Conservation (phyloP, 129 eudicot genomes). For the Erigeron canadensis region DNA sequence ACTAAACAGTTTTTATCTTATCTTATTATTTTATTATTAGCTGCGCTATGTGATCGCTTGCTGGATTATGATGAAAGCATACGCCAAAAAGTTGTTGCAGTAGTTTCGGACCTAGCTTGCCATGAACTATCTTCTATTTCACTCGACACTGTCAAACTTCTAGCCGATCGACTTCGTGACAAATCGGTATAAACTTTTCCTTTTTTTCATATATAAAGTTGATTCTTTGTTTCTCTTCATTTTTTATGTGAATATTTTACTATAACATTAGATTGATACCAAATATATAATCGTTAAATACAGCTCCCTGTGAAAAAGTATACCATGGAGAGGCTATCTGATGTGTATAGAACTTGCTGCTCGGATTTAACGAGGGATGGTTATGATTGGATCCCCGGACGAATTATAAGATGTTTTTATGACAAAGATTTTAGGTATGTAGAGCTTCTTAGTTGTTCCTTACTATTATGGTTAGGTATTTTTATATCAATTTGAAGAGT, state of each 20-base stretch:
- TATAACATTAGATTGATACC: constrained; percentile 8
- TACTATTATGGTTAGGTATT: background rate
- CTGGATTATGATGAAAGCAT: constrained; percentile 92
- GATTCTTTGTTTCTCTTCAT: background rate
- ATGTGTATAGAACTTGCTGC: constrained; percentile 70
- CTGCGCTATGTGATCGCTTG: constrained; percentile 83
- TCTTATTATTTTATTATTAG: constrained; percentile 33
- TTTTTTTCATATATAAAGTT: no score
- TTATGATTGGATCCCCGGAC: constrained; percentile 89
- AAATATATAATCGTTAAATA: background rate
- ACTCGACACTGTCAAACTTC: constrained; percentile 68
- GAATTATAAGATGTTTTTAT: constrained; percentile 82
- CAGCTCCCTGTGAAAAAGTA: constrained; percentile 85
- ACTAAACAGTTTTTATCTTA: constrained; percentile 7
- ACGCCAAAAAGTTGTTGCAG: constrained; percentile 91
- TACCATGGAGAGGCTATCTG: constrained; percentile 90
- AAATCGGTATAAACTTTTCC: constrained; percentile 62
- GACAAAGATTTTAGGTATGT: constrained; percentile 95
- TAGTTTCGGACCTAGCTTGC: constrained; percentile 84
- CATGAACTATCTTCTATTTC: constrained; percentile 61
- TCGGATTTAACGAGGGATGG: constrained; percentile 43
- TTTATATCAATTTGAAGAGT: background rate
- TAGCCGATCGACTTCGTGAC: constrained; percentile 92
- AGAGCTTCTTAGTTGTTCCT: background rate
- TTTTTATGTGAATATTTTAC: background rate